Base-by-base conservation (phyloP, 345 rosid genomes). In the Cardamine chenopodiifolia region DNA sequence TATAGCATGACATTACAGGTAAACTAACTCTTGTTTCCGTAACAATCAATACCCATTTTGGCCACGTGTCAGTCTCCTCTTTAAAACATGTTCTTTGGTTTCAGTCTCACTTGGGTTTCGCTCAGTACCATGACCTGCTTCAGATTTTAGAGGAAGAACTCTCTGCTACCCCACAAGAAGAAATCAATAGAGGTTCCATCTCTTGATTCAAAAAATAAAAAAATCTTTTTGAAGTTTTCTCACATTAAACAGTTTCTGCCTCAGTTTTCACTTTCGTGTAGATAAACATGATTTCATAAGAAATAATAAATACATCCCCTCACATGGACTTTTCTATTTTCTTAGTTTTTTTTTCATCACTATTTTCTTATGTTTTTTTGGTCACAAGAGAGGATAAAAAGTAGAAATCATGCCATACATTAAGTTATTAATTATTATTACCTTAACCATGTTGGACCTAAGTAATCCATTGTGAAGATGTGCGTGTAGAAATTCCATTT, bases 1-100 rank as follows among this genome's bases (percentile, higher is more conserved):
- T 94, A 94, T 72, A 78, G 89, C 70, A 55, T 83, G 66, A 91
- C 96, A 9, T 88, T 94, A 75, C 86, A 89, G 93, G 96, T 89
- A 75, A 45, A 69, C 23, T 2, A 28, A 40, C 32, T 63, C 67
- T 26, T 48, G 66, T 15, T 14, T 75, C 73, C 19, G n/a, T n/a
- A n/a, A n/a, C n/a, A n/a, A n/a, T n/a, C n/a, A n/a, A n/a, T n/a
- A n/a, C n/a, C n/a, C 20, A 32, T 12, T 7, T 52, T 4, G 5
- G 2, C 15, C 25, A 40, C 6, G 31, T 52, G 44, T 31, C 0
- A 12, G 19, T 6, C 59, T 73, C 48, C 8, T 66, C 17, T 15
- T 20, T 28, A 26, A 34, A 12, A 23, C 2, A 11, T 55, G 35
- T 56, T 61, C 2, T 47, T 64, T 73, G 23, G 31, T 45, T 72